phyloP scores from a whole-genome alignment of 768 basidiomycete species.

The Mycena chlorophos region DNA sequence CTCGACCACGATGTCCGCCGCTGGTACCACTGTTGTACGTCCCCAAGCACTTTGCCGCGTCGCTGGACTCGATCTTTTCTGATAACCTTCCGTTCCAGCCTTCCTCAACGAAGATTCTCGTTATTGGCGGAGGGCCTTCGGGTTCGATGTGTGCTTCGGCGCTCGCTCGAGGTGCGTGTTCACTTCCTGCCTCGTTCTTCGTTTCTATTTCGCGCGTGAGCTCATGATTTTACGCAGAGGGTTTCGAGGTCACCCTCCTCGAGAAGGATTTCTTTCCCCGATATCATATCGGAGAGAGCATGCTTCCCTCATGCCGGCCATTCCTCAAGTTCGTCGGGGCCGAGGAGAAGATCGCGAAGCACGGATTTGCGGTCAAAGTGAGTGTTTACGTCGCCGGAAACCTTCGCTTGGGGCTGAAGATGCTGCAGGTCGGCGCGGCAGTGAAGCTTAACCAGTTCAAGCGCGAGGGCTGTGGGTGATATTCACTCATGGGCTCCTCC shows the following conservation, averaged over 20 bases:
- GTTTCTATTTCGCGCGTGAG: not conserved
- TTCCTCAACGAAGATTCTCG: conserved; percentile 10
- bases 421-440: conserved; percentile 39
- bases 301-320: conserved; percentile 37
- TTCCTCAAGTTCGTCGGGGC: conserved; percentile 40
- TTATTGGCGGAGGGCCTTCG: conserved; percentile 29
- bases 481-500: not conserved
- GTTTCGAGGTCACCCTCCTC: conserved; percentile 29
- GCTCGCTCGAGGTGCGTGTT: conserved; percentile 9
- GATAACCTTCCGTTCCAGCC: conserved; percentile 1
- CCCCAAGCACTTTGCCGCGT: too few relatives aligned
- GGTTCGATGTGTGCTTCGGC: conserved; percentile 33
- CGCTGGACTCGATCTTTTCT: too few relatives aligned
- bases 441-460: conserved; percentile 41
- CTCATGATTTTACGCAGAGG: too few relatives aligned
- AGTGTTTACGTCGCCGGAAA: not conserved
- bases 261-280: conserved; percentile 32
- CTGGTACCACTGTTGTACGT: too few relatives aligned
- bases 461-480: conserved; percentile 41
- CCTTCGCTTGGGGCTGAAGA: not conserved
- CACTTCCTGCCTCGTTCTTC: not conserved
- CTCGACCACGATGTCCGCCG: too few relatives aligned
- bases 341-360: conserved; percentile 32
- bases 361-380: conserved; percentile 39
- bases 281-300: conserved; percentile 42